Evolutionary conservation across 495 filamentous ascomycete species (phyloP).

Genomic region (Neurospora discreta): DNA sequence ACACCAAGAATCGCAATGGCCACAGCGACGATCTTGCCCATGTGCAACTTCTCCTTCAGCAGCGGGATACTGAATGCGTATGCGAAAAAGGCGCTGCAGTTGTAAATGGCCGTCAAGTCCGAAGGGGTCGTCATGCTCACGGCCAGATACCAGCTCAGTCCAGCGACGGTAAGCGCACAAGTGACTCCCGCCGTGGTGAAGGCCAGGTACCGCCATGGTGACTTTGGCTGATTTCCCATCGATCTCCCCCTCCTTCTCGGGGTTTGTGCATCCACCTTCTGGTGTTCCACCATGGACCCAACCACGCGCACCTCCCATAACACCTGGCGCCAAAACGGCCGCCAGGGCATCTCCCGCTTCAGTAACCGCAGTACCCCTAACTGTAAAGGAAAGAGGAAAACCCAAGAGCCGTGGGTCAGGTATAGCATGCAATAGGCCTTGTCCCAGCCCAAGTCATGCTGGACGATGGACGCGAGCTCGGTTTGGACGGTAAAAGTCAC

Average conservation of each 20-base stretch:
- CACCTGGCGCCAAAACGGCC: constrained; percentile 80
- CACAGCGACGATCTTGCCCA: constrained; percentile 76
- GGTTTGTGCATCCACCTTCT: constrained; percentile 44
- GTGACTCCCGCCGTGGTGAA: constrained; percentile 73
- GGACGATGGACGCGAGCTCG: constrained; percentile 87
- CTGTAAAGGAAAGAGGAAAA: constrained; percentile 74
- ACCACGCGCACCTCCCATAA: constrained; percentile 62
- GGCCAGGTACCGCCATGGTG: constrained; percentile 55
- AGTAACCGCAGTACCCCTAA: constrained; percentile 67
- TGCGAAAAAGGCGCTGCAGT: constrained; percentile 97
- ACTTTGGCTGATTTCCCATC: constrained; percentile 16
- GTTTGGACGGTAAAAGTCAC: constrained; percentile 81
- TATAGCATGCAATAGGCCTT: constrained; percentile 99
- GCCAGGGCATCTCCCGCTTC: constrained; percentile 63
- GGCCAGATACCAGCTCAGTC: constrained; percentile 90
- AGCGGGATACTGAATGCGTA: constrained; percentile 91
- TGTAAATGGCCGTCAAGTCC: constrained; percentile 96
- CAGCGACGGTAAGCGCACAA: constrained; percentile 77
- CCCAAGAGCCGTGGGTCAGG: constrained; percentile 90
- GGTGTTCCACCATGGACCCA: constrained; percentile 73
- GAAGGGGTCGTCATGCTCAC: constrained; percentile 84
- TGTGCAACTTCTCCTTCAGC: constrained; percentile 67
- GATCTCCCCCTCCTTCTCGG: constrained; percentile 18
- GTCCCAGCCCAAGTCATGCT: constrained; percentile 79
- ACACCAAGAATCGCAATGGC: constrained; percentile 79